Evolutionary conservation across 257 asterid species (phyloP).

Genomic region (Rhazya stricta): DNA sequence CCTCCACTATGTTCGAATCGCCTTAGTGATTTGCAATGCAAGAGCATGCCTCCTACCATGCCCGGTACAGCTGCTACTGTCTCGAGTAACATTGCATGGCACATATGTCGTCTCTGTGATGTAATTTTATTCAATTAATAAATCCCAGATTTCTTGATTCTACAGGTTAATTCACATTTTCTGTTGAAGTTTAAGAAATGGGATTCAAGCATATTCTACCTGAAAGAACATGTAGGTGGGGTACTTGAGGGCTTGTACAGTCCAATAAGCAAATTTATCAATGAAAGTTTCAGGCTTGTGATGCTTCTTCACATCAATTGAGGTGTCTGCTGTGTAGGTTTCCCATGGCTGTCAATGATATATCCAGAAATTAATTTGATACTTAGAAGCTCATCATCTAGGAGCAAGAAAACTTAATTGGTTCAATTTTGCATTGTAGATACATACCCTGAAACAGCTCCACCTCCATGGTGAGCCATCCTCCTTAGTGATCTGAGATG

Average conservation of each 20-base stretch:
- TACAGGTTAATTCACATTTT: background rate
- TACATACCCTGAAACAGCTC: conserved; percentile 58
- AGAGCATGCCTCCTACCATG: conserved; percentile 70
- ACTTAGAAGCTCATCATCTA: background rate
- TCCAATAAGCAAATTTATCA: conserved; percentile 59
- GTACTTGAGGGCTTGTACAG: conserved; percentile 48
- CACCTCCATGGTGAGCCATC: conserved; percentile 78
- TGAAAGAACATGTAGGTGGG: conserved; percentile 59
- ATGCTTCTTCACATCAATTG: conserved; percentile 65
- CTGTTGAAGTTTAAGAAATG: background rate
- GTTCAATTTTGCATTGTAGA: background rate
- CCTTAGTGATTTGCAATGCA: conserved; percentile 57
- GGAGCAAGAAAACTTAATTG: background rate
- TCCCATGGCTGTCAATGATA: conserved; percentile 55
- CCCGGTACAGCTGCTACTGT: conserved; percentile 82
- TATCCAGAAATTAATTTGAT: background rate
- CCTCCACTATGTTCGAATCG: conserved; percentile 72
- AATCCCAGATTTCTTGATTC: background rate
- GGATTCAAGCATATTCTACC: conserved; percentile 18
- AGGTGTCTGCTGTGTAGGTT: conserved; percentile 60
- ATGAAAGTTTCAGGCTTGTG: conserved; percentile 36
- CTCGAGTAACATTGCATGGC: conserved; percentile 73
- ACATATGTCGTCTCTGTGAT: conserved; percentile 55
- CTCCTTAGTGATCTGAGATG: conserved; percentile 33
- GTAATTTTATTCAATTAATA: background rate